phyloP scores from a whole-genome alignment of 2,329 filamentous ascomycete genomes.

The Zymoseptoria pseudotritici region DNA sequence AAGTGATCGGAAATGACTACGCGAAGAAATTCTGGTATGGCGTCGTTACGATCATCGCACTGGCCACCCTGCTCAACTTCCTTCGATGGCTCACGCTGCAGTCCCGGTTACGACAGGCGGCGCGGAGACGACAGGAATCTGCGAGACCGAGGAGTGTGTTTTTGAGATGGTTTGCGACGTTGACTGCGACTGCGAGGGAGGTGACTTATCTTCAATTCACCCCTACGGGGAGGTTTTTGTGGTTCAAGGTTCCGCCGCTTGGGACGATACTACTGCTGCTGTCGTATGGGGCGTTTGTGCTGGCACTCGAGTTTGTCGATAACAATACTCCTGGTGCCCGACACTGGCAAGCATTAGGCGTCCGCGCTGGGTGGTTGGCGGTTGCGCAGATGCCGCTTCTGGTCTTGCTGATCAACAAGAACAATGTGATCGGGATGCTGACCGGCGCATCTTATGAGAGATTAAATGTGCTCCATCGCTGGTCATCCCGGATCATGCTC shows the following conservation, averaged over 20 bases:
- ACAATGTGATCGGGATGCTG: slow-evolving; percentile 29
- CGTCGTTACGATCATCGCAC: slow-evolving; percentile 28
- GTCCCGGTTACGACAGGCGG: slow-evolving; percentile 30
- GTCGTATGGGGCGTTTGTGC: slow-evolving; percentile 20
- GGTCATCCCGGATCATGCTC: slow-evolving; percentile 29
- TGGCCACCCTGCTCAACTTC: slow-evolving; percentile 28
- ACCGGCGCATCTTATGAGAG: slow-evolving; percentile 29
- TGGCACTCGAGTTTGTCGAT: slow-evolving; percentile 23
- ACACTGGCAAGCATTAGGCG: slow-evolving; percentile 22
- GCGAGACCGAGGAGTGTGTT: slow-evolving; percentile 26
- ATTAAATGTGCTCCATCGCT: slow-evolving; percentile 31
- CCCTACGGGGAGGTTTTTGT: slow-evolving; percentile 11
- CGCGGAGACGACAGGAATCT: slow-evolving; percentile 25
- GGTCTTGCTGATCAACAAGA: slow-evolving; percentile 34
- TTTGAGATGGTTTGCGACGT: slow-evolving; percentile 22
- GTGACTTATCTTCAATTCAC: slow-evolving; percentile 30
- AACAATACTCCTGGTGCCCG: slow-evolving; percentile 19
- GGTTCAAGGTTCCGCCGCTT: slow-evolving; percentile 21
- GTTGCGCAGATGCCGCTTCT: slow-evolving; percentile 33
- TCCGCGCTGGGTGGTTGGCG: slow-evolving; percentile 32
- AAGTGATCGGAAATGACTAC: slow-evolving; percentile 30
- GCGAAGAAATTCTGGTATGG: slow-evolving; percentile 37
- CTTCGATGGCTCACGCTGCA: slow-evolving; percentile 23
- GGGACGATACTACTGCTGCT: slow-evolving; percentile 20
- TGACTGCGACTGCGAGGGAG: slow-evolving; percentile 30